phyloP scores from a whole-genome alignment of 495 filamentous ascomycete species.

The Alectoria sarmentosa region DNA sequence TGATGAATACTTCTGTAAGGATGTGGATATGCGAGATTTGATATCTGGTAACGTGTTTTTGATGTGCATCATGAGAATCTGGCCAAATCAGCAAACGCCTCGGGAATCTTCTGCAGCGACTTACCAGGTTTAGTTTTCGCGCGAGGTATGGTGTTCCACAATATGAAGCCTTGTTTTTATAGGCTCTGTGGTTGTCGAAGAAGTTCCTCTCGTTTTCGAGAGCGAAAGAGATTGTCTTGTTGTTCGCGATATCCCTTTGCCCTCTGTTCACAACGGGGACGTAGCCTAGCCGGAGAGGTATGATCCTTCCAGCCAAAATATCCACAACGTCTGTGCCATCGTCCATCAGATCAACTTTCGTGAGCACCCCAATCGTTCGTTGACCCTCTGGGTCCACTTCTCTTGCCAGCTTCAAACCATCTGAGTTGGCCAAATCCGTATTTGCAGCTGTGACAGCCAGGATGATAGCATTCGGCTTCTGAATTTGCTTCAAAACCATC shows the following conservation, averaged over 20 bases:
- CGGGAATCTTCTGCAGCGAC: constrained; percentile 18
- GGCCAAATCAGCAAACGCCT: constrained; percentile 22
- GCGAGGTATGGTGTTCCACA: constrained; percentile 97
- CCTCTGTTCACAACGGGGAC: constrained; percentile 98
- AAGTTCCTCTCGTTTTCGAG: constrained; percentile 94
- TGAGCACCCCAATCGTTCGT: constrained; percentile 96
- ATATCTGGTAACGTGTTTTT: constrained; percentile 99
- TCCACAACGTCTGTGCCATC: constrained; percentile 98
- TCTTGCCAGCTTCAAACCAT: constrained; percentile 91
- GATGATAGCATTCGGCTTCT: constrained; percentile 97
- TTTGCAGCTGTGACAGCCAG: constrained; percentile 95
- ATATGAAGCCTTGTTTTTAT: constrained; percentile 96
- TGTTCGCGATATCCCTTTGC: constrained; percentile 98
- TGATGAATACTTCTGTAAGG: constrained; percentile 81
- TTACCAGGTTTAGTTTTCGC: constrained; percentile 86
- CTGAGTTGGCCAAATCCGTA: constrained; percentile 96
- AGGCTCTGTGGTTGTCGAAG: constrained; percentile 98
- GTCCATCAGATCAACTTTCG: constrained; percentile 99
- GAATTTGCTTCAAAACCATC: constrained; percentile 98
- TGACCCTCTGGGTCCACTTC: constrained; percentile 98
- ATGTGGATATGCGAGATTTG: constrained; percentile 87
- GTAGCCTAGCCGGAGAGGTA: constrained; percentile 91
- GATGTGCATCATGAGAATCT: constrained; percentile 99
- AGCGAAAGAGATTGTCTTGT: constrained; percentile 84
- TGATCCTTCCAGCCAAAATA: constrained; percentile 96